Evolutionary conservation across 1,139 yeast species (phyloP).

Genomic region (Zygotorulaspora mrakii): DNA sequence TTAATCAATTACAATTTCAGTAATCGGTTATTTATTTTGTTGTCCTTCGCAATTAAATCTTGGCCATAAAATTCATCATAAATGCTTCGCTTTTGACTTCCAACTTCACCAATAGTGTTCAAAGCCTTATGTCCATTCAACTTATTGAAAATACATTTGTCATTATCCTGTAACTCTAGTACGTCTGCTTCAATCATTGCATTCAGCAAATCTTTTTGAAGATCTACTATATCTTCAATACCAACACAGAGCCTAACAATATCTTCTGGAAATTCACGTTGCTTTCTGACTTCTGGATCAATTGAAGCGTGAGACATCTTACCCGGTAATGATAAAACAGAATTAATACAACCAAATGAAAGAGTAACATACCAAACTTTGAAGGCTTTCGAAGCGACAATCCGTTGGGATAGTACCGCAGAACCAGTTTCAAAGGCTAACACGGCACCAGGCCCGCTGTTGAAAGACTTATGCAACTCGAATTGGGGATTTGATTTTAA

Average conservation of each 20-base stretch:
- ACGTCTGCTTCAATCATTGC: conserved; percentile 64
- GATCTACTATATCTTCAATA: conserved; percentile 45
- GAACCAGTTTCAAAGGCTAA: conserved; percentile 83
- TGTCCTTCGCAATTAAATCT: conserved; percentile 12
- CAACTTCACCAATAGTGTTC: conserved; percentile 21
- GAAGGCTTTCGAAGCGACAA: conserved; percentile 60
- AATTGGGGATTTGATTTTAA: conserved; percentile 76
- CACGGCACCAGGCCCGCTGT: conserved; percentile 87
- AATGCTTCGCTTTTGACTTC: conserved; percentile 16
- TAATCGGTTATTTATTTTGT: conserved; percentile 13
- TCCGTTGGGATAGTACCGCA: conserved; percentile 59
- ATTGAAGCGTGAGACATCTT: conserved; percentile 96
- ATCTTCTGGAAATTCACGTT: conserved; percentile 89
- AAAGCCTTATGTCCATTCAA: conserved; percentile 23
- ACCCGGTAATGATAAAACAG: conserved; percentile 88
- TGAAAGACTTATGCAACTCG: conserved; percentile 70
- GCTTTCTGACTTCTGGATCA: conserved; percentile 79
- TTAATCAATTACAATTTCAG: conserved; percentile 10
- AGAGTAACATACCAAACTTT: conserved; percentile 85
- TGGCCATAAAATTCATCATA: conserved; percentile 25
- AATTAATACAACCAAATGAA: conserved; percentile 90
- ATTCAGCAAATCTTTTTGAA: conserved; percentile 67
- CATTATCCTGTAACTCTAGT: conserved; percentile 31
- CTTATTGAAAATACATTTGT: conserved; percentile 26
- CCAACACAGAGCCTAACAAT: conserved; percentile 85